Evolutionary conservation across 768 basidiomycete genomes (phyloP).

Genomic region (Phylloporus sp.): DNA sequence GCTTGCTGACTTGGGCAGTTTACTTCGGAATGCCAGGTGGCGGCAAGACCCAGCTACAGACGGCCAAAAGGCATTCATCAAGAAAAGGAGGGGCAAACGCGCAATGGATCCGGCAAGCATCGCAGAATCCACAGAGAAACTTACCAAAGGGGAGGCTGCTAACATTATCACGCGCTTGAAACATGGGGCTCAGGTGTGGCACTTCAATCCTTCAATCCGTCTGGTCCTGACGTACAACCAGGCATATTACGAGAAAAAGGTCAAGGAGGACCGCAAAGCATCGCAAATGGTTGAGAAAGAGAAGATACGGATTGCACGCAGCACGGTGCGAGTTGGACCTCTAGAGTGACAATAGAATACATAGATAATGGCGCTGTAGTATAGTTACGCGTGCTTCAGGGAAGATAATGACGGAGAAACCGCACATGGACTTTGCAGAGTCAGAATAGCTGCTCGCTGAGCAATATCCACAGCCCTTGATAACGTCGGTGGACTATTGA

Average conservation of each 20-base stretch:
- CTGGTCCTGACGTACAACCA: slow-evolving; percentile 21
- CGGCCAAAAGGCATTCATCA: slow-evolving; percentile 53
- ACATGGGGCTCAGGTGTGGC: slow-evolving; percentile 66
- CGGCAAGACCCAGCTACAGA: slow-evolving; percentile 57
- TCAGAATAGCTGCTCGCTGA: slow-evolving; percentile 62
- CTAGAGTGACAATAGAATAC: slow-evolving; percentile 21
- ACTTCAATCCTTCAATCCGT: neutral
- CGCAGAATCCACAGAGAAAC: slow-evolving; percentile 29
- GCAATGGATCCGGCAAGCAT: slow-evolving; percentile 15
- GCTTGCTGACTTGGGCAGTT: slow-evolving; percentile 34
- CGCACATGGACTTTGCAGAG: slow-evolving; percentile 53
- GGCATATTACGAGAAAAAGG: slow-evolving; percentile 55
- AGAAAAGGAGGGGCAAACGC: slow-evolving; percentile 45
- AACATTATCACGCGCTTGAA: slow-evolving; percentile 74
- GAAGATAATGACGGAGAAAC: slow-evolving; percentile 62
- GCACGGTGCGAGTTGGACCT: slow-evolving; percentile 62
- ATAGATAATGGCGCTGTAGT: neutral
- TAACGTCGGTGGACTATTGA: slow-evolving; percentile 45
- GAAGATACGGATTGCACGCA: slow-evolving; percentile 44
- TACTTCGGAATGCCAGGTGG: slow-evolving; percentile 66
- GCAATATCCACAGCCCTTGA: slow-evolving; percentile 47
- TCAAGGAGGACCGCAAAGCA: slow-evolving; percentile 38
- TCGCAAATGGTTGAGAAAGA: slow-evolving; percentile 44
- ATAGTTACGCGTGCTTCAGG: slow-evolving; percentile 6
- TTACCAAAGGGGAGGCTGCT: slow-evolving; percentile 80